phyloP scores from a whole-genome alignment of 495 filamentous ascomycete genomes.

The Penicilliopsis zonata region DNA sequence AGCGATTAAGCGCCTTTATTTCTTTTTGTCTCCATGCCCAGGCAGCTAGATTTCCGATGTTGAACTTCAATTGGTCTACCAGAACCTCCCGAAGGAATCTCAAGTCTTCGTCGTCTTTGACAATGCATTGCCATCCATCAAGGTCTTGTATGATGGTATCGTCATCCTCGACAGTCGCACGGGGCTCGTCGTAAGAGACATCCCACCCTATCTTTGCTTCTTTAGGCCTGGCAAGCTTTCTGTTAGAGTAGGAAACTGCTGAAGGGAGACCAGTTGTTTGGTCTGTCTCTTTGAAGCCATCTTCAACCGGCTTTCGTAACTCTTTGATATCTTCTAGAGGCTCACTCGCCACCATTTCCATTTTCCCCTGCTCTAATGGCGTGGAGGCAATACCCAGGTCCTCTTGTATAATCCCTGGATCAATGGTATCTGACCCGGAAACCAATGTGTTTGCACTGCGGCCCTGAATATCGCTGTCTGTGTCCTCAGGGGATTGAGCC shows the following conservation, averaged over 20 bases:
- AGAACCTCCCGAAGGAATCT: slow-evolving; percentile 42
- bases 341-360: background rate
- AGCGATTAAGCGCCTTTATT: slow-evolving; percentile 69
- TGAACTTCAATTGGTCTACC: slow-evolving; percentile 28
- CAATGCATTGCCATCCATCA: slow-evolving; percentile 64
- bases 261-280: too few species aligned
- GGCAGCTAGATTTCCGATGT: slow-evolving; percentile 51
- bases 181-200: slow-evolving; percentile 46
- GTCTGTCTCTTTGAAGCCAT: too few species aligned
- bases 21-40: slow-evolving; percentile 91
- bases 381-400: background rate
- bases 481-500: slow-evolving; percentile 5
- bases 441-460: slow-evolving; percentile 1
- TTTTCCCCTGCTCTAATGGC: background rate
- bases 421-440: background rate
- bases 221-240: too few species aligned
- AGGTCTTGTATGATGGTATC: slow-evolving; percentile 52
- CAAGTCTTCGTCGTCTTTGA: slow-evolving; percentile 75
- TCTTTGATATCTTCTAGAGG: slow-evolving; percentile 27
- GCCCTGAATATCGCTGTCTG: slow-evolving; percentile 4
- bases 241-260: too few species aligned
- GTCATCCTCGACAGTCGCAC: slow-evolving; percentile 60
- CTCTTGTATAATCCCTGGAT: background rate
- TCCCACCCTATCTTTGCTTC: slow-evolving; percentile 45
- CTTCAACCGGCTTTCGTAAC: background rate